phyloP scores from a whole-genome alignment of 306 rosid species.

The Inga oerstediana region DNA sequence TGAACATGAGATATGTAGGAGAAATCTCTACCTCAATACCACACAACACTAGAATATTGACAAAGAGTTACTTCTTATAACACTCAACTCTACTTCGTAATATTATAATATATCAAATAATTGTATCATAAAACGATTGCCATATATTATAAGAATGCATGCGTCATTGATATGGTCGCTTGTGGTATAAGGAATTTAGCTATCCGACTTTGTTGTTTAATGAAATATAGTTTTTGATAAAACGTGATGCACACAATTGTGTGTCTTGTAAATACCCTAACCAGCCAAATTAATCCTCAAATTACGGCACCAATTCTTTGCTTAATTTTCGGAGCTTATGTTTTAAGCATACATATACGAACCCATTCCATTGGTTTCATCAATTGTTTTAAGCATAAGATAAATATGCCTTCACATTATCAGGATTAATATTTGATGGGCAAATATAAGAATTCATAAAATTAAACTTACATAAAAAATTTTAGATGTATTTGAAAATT shows the following conservation, averaged over 20 bases:
- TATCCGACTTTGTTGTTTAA: background rate
- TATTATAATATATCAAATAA: background rate
- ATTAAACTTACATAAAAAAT: background rate
- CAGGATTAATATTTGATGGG: background rate
- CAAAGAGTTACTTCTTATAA: no score
- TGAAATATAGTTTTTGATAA: background rate
- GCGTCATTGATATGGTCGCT: background rate
- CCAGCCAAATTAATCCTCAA: background rate
- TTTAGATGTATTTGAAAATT: background rate
- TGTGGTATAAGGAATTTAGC: background rate
- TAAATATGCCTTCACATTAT: background rate
- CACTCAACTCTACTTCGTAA: no score
- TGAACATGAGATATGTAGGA: no score
- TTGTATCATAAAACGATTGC: background rate
- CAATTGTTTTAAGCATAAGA: background rate
- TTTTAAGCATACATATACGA: background rate
- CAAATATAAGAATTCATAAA: background rate
- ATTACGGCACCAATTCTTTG: background rate
- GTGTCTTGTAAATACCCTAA: background rate
- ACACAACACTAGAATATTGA: no score
- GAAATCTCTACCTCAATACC: no score
- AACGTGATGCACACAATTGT: background rate
- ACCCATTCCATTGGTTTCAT: background rate
- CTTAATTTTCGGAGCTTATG: constrained; percentile 3
- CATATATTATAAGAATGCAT: background rate